These are phyloP conservation scores for Fusarium annulatum DNA, from an alignment of 2,329 filamentous ascomycete species.

Conservation along the genomic window DNA sequence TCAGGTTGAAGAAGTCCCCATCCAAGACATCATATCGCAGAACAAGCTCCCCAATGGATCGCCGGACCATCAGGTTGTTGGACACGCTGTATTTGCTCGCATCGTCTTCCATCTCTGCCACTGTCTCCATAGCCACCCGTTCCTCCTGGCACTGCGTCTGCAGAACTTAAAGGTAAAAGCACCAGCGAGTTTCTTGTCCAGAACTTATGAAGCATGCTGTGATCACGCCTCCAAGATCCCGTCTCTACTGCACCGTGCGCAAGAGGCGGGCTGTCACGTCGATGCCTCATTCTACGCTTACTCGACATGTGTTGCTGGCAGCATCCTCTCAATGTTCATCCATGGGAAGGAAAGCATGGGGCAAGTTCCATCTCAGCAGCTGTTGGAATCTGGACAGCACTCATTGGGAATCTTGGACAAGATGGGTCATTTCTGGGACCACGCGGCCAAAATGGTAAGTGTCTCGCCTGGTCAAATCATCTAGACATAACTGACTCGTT, in stretches of 20 bases:
- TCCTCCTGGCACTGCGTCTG: neutral
- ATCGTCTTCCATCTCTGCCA: neutral
- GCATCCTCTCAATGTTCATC: neutral
- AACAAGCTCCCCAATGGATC: neutral
- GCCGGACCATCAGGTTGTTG: neutral
- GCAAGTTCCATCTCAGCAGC: neutral
- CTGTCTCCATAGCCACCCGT: neutral
- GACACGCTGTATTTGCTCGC: neutral
- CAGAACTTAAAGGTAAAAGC: fast-evolving
- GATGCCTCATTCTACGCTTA: neutral
- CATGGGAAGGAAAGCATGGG: neutral
- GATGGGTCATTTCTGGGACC: constrained; percentile 15
- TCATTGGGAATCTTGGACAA: neutral
- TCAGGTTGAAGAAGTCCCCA: neutral
- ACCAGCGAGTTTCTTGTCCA: neutral
- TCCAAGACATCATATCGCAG: neutral
- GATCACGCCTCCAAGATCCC: neutral
- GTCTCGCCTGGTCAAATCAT: fast-evolving
- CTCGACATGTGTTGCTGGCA: neutral
- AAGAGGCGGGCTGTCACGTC: neutral
- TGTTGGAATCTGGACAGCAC: constrained; percentile 1
- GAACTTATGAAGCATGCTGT: neutral
- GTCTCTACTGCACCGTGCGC: neutral
- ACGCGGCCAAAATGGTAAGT: constrained; percentile 26
- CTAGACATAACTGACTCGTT: fast-evolving